Evolutionary conservation across 108 stramenopile species (phyloP).

Genomic region (Conticribra guillardii): DNA sequence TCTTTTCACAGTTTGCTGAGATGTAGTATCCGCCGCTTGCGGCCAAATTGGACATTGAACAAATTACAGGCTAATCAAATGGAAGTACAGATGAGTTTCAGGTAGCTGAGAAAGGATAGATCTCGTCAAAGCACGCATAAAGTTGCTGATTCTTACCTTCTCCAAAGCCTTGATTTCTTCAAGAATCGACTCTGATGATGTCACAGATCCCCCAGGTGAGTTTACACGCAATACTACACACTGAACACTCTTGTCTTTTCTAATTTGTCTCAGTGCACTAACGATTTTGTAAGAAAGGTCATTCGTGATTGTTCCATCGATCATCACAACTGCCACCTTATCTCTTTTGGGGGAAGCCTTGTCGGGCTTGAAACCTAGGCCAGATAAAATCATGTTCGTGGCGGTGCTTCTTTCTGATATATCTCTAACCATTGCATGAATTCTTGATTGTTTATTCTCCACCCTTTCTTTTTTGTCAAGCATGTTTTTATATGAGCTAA

Average conservation of each 20-base stretch:
- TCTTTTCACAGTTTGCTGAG: constrained; percentile 57
- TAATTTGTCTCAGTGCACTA: constrained; percentile 58
- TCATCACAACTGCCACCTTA: constrained; percentile 67
- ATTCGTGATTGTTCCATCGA: constrained; percentile 64
- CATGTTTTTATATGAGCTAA: constrained; percentile 34
- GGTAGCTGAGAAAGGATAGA: neutral
- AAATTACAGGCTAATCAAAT: constrained; percentile 50
- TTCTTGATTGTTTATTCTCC: constrained; percentile 21
- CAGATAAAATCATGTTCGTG: constrained; percentile 35
- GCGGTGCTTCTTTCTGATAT: constrained; percentile 44
- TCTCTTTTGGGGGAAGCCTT: constrained; percentile 21
- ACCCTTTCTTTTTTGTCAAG: constrained; percentile 37
- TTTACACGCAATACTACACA: constrained; percentile 70
- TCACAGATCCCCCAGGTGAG: constrained; percentile 71
- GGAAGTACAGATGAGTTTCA: neutral
- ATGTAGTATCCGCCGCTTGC: constrained; percentile 89
- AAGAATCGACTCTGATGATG: constrained; percentile 74
- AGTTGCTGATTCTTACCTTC: constrained; percentile 49
- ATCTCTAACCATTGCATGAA: constrained; percentile 23
- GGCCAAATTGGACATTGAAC: constrained; percentile 75
- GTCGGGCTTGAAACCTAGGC: constrained; percentile 19
- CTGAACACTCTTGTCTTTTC: constrained; percentile 58
- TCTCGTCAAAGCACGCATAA: neutral
- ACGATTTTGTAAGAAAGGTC: constrained; percentile 51
- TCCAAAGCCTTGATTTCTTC: constrained; percentile 63